Base-by-base conservation (phyloP, 306 rosid genomes). In the Hippophae gyantsensis region DNA sequence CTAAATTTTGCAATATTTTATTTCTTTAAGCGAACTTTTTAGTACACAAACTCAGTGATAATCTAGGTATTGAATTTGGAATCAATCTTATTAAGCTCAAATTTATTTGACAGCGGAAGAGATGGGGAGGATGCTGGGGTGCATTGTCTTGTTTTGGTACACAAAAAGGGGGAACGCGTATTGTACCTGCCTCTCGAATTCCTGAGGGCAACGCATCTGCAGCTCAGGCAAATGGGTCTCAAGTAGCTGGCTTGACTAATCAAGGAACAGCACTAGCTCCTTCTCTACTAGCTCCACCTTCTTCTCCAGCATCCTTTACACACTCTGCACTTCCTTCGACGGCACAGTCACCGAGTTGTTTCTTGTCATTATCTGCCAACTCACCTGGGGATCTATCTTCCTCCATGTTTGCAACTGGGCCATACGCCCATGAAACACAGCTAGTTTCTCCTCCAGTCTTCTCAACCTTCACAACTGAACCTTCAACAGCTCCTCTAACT, bases 81-180 rank as follows among this genome's bases (percentile, higher is more conserved):
- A 44, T 53, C 46, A 8, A 43, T 43, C 48, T 50, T 45, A 38
- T 51, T 54, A 55, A 71, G 49, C 62, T 69, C 69, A 14, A 40
- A 48, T 62, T 61, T 61, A 48, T 32, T 32, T 74, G 78, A 67
- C 97, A 93, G 99, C 73, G 84, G 62, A 93, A 89, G 86, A 84
- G 95, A 79, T 93, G 99, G 99, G 97, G 89, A 67, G 99, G 97
- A 69, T 93, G 96, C 67, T 85, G 58, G 92, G 79, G 87, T 78
- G 92, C 96, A 64, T 77, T 93, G 54, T 86, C 94, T 62, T 93
- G 99, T 69, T 93, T 93, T 62, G 77, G 83, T 71, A 61, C 86
- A 10, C 95, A 89, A 70, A 93, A 93, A 75, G 97, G 97, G 9
- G 90, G 95, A 60, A 93, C 82, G 75, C 97, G 99, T 10, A 93